These are phyloP conservation scores for Pseudonitzschia multiseries DNA, from an alignment of 108 stramenopile genomes.

Conservation along the genomic window DNA sequence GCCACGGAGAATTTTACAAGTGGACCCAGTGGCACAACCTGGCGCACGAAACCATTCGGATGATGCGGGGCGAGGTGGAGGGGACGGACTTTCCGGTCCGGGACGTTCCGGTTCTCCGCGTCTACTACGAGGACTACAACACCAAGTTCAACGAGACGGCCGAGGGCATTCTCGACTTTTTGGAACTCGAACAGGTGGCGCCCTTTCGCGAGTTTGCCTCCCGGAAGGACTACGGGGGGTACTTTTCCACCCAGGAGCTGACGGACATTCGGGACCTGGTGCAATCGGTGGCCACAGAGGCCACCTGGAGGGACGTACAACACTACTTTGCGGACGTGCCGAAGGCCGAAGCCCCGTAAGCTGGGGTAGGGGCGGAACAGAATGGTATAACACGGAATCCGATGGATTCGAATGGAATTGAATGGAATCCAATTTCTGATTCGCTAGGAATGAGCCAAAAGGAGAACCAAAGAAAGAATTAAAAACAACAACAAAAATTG, in stretches of 20 bases:
- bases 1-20: constrained; percentile 78
- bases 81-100: not conserved
- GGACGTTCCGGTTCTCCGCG: constrained; percentile 48
- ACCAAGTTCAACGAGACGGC: constrained; percentile 52
- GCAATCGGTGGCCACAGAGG: constrained; percentile 21
- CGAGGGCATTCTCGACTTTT: constrained; percentile 58
- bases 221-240: constrained; percentile 22
- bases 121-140: constrained; percentile 82
- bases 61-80: constrained; percentile 11
- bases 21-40: constrained; percentile 87
- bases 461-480: no score
- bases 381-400: no score
- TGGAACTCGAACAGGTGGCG: constrained; percentile 43
- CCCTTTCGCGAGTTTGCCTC: constrained; percentile 25
- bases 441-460: no score
- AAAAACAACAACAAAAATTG: no score
- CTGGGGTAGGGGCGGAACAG: no score
- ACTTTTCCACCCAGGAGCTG: constrained; percentile 25
- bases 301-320: constrained; percentile 33
- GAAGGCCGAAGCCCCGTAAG: no score
- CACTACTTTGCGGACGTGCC: constrained; percentile 32
- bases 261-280: constrained; percentile 15
- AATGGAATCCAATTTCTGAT: no score
- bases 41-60: constrained; percentile 40
- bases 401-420: no score